phyloP scores from a whole-genome alignment of 257 asterid genomes.

The Solanum sejunctum region DNA sequence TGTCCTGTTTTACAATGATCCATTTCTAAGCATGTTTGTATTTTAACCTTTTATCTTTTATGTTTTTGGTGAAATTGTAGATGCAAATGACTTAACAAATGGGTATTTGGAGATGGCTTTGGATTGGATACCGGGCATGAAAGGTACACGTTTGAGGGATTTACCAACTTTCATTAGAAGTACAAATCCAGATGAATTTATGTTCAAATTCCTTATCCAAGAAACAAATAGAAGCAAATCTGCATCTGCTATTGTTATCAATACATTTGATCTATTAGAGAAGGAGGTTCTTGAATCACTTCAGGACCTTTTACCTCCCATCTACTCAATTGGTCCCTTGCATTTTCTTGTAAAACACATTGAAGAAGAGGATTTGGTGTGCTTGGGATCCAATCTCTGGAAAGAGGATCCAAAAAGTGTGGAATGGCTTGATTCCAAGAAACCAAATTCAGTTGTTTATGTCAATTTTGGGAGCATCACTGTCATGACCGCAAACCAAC shows the following conservation, averaged over 20 bases:
- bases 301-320: conserved; percentile 19
- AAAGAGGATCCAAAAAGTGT: conserved; percentile 30
- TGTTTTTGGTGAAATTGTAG: conserved; percentile 5
- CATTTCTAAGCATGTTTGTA: not conserved
- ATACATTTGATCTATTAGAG: conserved; percentile 43
- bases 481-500: not conserved
- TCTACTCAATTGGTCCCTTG: conserved; percentile 39
- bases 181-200: conserved; percentile 10
- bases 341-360: conserved; percentile 14
- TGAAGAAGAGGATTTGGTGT: not conserved
- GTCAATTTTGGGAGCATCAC: conserved; percentile 27
- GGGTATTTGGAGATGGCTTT: conserved; percentile 33
- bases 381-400: conserved; percentile 38
- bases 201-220: conserved; percentile 12
- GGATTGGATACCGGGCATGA: conserved; percentile 25
- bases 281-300: conserved; percentile 15
- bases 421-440: conserved; percentile 41
- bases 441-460: conserved; percentile 27
- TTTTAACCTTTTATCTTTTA: not conserved
- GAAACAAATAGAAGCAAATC: conserved; percentile 4
- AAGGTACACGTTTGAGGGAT: conserved; percentile 25
- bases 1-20: not conserved
- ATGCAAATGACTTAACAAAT: conserved; percentile 17
- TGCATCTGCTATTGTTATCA: conserved; percentile 32
- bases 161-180: conserved; percentile 34